Conservation (phyloP, 768 basidiomycete species). For the Phanerodontia chrysosporium region DNA sequence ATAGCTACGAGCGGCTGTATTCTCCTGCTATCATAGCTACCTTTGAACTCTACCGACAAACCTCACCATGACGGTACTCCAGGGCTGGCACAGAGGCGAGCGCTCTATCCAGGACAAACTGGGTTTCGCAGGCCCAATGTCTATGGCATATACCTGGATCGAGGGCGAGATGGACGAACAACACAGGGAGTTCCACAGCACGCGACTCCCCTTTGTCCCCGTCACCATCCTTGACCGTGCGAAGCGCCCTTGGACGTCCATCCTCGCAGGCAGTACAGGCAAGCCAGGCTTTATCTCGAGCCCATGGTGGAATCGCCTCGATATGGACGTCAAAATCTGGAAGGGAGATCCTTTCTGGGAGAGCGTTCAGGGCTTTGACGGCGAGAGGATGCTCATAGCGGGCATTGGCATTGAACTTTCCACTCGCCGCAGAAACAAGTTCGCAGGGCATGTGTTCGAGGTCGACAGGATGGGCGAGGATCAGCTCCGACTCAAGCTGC, state of each 20-base stretch:
- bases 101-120: conserved; percentile 44
- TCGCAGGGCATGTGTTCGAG: conserved; percentile 43
- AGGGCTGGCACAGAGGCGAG: conserved; percentile 47
- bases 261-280: conserved; percentile 44
- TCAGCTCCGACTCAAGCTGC: conserved; percentile 34
- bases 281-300: conserved; percentile 41
- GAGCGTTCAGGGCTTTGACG: conserved; percentile 20
- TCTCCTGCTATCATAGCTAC: background rate
- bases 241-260: conserved; percentile 56
- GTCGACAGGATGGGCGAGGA: conserved; percentile 17
- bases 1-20: background rate
- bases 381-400: conserved; percentile 34
- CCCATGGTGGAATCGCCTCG: conserved; percentile 33
- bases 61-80: conserved; percentile 22
- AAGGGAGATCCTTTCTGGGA: conserved; percentile 50
- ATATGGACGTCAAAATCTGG: conserved; percentile 41
- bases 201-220: conserved; percentile 49
- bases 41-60: background rate
- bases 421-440: conserved; percentile 58
- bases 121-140: conserved; percentile 34
- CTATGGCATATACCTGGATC: conserved; percentile 37
- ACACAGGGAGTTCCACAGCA: conserved; percentile 46
- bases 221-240: conserved; percentile 48
- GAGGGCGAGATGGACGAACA: conserved; percentile 44
- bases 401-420: conserved; percentile 58